phyloP scores from a whole-genome alignment of 805 yeast genomes.

The Lipomyces mesembrius region DNA sequence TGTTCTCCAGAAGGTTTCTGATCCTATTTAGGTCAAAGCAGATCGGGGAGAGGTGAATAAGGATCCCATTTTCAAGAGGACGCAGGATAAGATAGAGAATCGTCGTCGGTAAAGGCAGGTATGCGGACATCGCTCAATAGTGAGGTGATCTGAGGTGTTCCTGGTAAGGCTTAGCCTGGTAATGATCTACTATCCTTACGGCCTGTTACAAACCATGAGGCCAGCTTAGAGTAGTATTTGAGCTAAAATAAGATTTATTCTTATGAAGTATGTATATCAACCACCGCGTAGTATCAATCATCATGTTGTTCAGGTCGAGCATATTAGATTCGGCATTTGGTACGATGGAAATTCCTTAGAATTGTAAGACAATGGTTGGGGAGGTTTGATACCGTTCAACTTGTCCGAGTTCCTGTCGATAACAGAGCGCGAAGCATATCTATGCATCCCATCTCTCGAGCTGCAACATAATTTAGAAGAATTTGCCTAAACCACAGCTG shows the following conservation, averaged over 20 bases:
- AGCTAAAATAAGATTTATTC: background rate
- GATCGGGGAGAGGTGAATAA: constrained; percentile 1
- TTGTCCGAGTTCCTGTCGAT: background rate
- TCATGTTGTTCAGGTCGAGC: background rate
- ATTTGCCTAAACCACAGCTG: background rate
- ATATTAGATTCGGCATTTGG: background rate
- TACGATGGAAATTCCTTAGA: background rate
- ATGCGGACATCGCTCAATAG: background rate
- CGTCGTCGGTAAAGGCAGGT: background rate
- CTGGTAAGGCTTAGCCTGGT: background rate
- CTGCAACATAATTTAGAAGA: constrained; percentile 1
- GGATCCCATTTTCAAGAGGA: background rate
- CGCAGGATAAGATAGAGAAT: background rate
- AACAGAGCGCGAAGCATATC: background rate
- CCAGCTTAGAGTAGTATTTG: no score
- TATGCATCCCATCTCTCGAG: background rate
- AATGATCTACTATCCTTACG: background rate
- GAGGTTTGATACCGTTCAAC: background rate
- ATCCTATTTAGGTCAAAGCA: background rate
- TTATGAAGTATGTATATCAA: background rate
- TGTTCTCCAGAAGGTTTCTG: background rate
- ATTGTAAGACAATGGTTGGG: background rate
- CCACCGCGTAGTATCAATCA: background rate
- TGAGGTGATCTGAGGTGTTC: background rate
- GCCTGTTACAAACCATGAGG: background rate